Evolutionary conservation across 2,329 filamentous ascomycete species (phyloP), one percentile per base, ranked within the genome.

Genomic region (Monosporascus cannonballus): DNA sequence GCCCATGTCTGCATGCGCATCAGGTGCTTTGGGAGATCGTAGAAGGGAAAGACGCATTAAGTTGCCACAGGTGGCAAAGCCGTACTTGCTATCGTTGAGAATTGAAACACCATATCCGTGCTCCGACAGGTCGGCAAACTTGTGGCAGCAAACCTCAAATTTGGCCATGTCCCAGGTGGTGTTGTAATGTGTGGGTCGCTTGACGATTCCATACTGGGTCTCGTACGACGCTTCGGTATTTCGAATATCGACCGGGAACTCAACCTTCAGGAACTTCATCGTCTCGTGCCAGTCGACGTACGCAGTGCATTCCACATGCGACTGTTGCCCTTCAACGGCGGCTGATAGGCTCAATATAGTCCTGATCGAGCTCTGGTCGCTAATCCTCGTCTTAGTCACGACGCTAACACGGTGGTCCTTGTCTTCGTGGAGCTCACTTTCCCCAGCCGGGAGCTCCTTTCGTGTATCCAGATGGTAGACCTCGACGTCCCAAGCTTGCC

Each of bases 401-500:
- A 99, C 78, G 56, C 89, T 92, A 47, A 92, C 91, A 52, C 85
- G 83, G 69, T 95, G 85, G 1, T 85, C 76, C 54, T 86, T 85
- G 51, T 80, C 73, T 64, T 94, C 89, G 38, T 82, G 74, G 52
- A 97, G 86, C 56, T 76, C 79, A 14, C 89, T 90, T 59, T 84
- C 78, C 56, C 81, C 79, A 18, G 85, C 81, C 6, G 79, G 67
- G 15, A 99, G 78, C 67, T 93, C 88, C 67, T 88, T 82, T 52
- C 91, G 85, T 2, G 91, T 94, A 51, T 95, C 85, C 25, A 97
- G 81, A 64, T 99, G 94, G 73, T 87, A 99, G 27, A 97, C 92
- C 71, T 99, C 94, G 6, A 97, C 93, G 69, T 99, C 93, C 92
- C 93, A 96, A 3, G 91, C 92, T 72, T 96, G 90, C 92, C 91